Conservation (phyloP, 768 basidiomycete species). For the Trametes maxima region DNA sequence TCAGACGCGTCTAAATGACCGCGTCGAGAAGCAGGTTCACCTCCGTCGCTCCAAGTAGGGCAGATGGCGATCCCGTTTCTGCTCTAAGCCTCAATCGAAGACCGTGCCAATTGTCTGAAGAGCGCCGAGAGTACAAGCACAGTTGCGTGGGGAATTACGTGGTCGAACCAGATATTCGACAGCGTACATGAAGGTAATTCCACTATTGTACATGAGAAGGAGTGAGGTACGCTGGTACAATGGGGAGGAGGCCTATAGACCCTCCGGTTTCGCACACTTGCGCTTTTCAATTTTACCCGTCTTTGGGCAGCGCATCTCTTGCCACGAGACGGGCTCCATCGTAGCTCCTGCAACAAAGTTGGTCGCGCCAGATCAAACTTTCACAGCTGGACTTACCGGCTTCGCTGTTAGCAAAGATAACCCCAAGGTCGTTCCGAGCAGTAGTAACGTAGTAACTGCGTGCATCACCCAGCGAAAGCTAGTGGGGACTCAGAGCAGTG, state of each 20-base stretch:
- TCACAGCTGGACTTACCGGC: slow-evolving; percentile 58
- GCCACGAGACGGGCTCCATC: slow-evolving; percentile 87
- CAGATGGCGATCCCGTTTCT: not conserved
- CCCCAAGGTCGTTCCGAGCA: slow-evolving; percentile 86
- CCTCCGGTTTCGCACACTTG: slow-evolving; percentile 86
- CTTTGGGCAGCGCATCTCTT: slow-evolving; percentile 86
- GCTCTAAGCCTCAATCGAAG: too few species aligned
- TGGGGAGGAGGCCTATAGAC: slow-evolving; percentile 38
- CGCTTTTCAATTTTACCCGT: slow-evolving; percentile 79
- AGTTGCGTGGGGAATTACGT: not conserved
- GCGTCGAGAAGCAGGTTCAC: too few species aligned
- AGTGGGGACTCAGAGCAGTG: not conserved
- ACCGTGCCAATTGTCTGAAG: too few species aligned
- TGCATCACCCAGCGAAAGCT: slow-evolving; percentile 93
- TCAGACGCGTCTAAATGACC: not conserved
- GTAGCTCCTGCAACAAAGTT: slow-evolving; percentile 57
- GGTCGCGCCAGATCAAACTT: not conserved
- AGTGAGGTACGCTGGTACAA: not conserved
- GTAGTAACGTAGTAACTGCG: slow-evolving; percentile 92
- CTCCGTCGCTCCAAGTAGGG: not conserved
- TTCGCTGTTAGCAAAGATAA: slow-evolving; percentile 89
- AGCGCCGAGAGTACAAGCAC: not conserved
- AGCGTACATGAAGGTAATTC: not conserved
- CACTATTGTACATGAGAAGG: not conserved
- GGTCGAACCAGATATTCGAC: not conserved